phyloP scores from a whole-genome alignment of 352 stramenopile genomes.

The Pythium phragmiticola region DNA sequence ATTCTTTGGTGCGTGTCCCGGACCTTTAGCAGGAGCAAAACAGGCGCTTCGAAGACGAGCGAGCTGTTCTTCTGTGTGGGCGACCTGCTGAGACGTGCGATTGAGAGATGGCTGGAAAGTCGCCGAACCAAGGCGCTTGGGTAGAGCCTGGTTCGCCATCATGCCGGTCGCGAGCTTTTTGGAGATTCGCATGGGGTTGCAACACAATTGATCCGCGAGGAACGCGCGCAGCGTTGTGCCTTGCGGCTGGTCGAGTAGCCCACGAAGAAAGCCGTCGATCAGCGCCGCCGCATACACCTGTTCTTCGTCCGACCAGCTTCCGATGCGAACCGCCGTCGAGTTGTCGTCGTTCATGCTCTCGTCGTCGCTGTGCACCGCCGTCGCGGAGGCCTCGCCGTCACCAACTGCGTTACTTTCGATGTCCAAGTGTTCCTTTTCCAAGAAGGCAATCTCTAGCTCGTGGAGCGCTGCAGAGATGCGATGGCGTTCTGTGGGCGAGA shows the following conservation, averaged over 20 bases:
- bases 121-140: slow-evolving; percentile 29
- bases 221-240: slow-evolving; percentile 87
- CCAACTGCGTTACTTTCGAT: neutral
- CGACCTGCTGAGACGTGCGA: slow-evolving; percentile 5
- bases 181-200: slow-evolving; percentile 93
- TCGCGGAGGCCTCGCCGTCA: neutral
- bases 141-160: slow-evolving; percentile 25
- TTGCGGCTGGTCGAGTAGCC: slow-evolving; percentile 75
- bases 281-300: slow-evolving; percentile 76
- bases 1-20: neutral
- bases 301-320: slow-evolving; percentile 40
- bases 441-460: slow-evolving; percentile 21
- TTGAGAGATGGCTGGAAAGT: slow-evolving; percentile 22
- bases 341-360: slow-evolving; percentile 17
- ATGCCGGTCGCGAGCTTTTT: slow-evolving; percentile 86
- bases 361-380: slow-evolving; percentile 6
- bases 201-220: slow-evolving; percentile 88
- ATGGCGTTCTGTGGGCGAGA: slow-evolving; percentile 7
- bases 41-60: slow-evolving; percentile 15
- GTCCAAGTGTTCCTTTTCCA: slow-evolving; percentile 25
- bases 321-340: slow-evolving; percentile 20
- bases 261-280: slow-evolving; percentile 87
- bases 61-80: slow-evolving; percentile 13
- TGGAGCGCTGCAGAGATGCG: slow-evolving; percentile 16
- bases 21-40: slow-evolving; percentile 12